Evolutionary conservation across 805 yeast genomes (phyloP).

Genomic region (Torulaspora gathmanii): DNA sequence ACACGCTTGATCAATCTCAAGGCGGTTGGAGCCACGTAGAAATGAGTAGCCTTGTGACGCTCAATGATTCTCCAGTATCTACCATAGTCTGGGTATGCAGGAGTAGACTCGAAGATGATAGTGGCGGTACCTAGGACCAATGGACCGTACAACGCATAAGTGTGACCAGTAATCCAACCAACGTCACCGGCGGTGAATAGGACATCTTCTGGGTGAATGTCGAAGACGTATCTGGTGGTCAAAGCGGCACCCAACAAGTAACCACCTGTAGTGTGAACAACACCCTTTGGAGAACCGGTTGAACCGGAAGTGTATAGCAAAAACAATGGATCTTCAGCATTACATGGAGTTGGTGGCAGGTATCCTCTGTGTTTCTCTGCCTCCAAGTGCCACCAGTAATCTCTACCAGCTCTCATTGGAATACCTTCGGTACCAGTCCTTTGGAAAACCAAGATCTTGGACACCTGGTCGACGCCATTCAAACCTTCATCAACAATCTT

Average conservation of each 20-base stretch:
- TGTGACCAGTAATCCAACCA: slow-evolving; percentile 99
- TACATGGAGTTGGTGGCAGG: slow-evolving; percentile 80
- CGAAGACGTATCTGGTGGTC: slow-evolving; percentile 90
- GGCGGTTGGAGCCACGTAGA: slow-evolving; percentile 98
- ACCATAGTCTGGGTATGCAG: slow-evolving; percentile 92
- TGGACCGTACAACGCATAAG: slow-evolving; percentile 94
- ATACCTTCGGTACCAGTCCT: slow-evolving; percentile 77
- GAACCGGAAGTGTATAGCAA: slow-evolving; percentile 96
- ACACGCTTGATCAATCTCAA: slow-evolving; percentile 85
- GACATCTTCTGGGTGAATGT: slow-evolving; percentile 81
- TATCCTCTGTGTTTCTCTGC: slow-evolving; percentile 74
- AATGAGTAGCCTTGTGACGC: slow-evolving; percentile 85
- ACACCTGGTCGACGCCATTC: slow-evolving; percentile 62
- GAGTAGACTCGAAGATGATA: slow-evolving; percentile 94
- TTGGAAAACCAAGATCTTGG: slow-evolving; percentile 79
- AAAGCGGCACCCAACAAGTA: slow-evolving; percentile 87
- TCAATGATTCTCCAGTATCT: slow-evolving; percentile 97
- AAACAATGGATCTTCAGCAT: slow-evolving; percentile 92
- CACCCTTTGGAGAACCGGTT: slow-evolving; percentile 98
- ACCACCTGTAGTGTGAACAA: slow-evolving; percentile 92
- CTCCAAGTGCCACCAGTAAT: slow-evolving; percentile 95
- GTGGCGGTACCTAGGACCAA: slow-evolving; percentile 83
- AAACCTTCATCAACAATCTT: slow-evolving; percentile 94
- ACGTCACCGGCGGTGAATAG: slow-evolving; percentile 97
- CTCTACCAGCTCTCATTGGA: slow-evolving; percentile 74